phyloP scores from a whole-genome alignment of 306 rosid species.

The Pueraria montana region DNA sequence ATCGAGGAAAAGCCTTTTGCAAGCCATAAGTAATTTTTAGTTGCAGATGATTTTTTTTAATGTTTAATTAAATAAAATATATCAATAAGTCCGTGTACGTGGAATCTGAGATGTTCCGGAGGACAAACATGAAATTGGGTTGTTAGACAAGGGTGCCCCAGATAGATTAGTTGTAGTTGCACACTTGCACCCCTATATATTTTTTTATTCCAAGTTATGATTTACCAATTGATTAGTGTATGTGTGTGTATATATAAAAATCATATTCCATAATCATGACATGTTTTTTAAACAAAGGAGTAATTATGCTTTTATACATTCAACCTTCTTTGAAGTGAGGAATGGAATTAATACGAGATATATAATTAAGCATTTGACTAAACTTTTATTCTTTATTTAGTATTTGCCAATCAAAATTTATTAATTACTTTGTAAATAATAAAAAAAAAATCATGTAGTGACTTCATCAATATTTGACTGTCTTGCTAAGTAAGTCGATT shows the following conservation, averaged over 20 bases:
- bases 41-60: neutral
- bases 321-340: neutral
- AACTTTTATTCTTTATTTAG: neutral
- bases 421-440: neutral
- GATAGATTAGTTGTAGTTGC: slow-evolving; percentile 42
- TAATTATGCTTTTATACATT: slow-evolving; percentile 18
- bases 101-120: slow-evolving; percentile 29
- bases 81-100: slow-evolving; percentile 45
- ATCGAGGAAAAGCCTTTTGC: slow-evolving; percentile 41
- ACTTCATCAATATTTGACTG: neutral
- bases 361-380: neutral
- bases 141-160: slow-evolving; percentile 44
- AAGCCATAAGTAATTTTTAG: slow-evolving; percentile 24
- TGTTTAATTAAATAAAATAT: slow-evolving; percentile 10
- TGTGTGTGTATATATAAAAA: neutral
- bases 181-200: slow-evolving; percentile 25
- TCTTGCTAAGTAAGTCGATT: no score
- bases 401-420: neutral
- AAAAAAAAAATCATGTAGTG: neutral
- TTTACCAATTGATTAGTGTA: slow-evolving; percentile 11
- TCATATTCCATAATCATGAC: slow-evolving; percentile 3
- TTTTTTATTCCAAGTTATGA: neutral
- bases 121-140: slow-evolving; percentile 52
- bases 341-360: neutral
- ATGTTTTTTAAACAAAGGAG: neutral